phyloP scores from a whole-genome alignment of 2,329 filamentous ascomycete genomes.

The Diplodia intermedia region DNA sequence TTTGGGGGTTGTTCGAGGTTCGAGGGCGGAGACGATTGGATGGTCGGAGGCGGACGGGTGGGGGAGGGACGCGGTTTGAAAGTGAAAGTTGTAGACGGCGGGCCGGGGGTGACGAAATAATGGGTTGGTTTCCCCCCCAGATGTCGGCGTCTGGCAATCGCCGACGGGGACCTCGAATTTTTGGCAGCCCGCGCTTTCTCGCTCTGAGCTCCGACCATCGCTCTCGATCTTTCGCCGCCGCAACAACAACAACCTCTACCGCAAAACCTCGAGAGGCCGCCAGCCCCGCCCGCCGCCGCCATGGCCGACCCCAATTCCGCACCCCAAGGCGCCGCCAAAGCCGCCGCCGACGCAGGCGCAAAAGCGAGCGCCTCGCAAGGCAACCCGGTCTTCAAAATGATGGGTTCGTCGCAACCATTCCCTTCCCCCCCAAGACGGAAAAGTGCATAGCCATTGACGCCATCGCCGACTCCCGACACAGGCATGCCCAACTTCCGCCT shows the following conservation, averaged over 20 bases:
- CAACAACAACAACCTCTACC: not conserved
- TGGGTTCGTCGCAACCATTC: slow-evolving; percentile 41
- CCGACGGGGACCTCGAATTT: slow-evolving; percentile 8
- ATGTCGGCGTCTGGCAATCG: slow-evolving; percentile 14
- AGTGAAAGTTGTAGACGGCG: not conserved
- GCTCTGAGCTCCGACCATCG: slow-evolving; percentile 11
- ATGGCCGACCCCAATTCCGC: slow-evolving; percentile 26
- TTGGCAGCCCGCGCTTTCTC: slow-evolving; percentile 1
- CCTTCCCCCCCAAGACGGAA: slow-evolving; percentile 86
- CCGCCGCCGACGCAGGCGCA: slow-evolving; percentile 8
- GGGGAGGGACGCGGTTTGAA: not conserved
- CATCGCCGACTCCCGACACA: slow-evolving; percentile 69
- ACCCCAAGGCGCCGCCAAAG: slow-evolving; percentile 22
- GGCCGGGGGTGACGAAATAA: slow-evolving; percentile 20
- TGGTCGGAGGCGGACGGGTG: not conserved
- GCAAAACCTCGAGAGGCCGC: not conserved
- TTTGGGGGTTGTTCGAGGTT: not conserved
- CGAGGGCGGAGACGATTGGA: too few relatives aligned
- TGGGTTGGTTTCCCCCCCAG: not conserved
- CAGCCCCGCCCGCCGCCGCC: not conserved
- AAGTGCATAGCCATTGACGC: slow-evolving; percentile 81
- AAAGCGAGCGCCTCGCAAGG: slow-evolving; percentile 14
- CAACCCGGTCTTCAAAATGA: slow-evolving; percentile 50
- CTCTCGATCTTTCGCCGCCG: not conserved
- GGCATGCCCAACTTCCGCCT: slow-evolving; percentile 84